Evolutionary conservation across 495 filamentous ascomycete species (phyloP).

Genomic region (Poronia punctata): DNA sequence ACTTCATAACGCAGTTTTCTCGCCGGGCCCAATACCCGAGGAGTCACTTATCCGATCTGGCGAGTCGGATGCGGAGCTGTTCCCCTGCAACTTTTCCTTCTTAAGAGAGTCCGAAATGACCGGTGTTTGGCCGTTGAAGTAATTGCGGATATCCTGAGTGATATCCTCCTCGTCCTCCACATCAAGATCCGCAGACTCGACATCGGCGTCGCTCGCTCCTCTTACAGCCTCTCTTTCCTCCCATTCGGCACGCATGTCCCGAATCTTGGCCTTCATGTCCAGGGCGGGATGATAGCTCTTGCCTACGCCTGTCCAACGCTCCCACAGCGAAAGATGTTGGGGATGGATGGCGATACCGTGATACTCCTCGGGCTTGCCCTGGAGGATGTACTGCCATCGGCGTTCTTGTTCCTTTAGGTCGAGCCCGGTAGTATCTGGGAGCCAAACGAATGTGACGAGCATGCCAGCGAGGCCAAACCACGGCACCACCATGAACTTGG

Average conservation of each 20-base stretch:
- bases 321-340: constrained; percentile 75
- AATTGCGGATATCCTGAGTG: constrained; percentile 33
- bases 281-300: constrained; percentile 72
- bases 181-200: constrained; percentile 24
- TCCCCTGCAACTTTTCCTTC: constrained; percentile 14
- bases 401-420: constrained; percentile 93
- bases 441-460: constrained; percentile 68
- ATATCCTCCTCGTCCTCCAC: constrained; percentile 36
- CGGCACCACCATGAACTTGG: constrained; percentile 79
- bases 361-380: constrained; percentile 68
- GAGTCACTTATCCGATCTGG: background rate
- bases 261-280: constrained; percentile 71
- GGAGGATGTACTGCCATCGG: constrained; percentile 71
- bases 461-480: constrained; percentile 87
- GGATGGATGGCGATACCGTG: constrained; percentile 84
- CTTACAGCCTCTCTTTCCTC: constrained; percentile 19
- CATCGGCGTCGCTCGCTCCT: constrained; percentile 16
- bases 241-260: constrained; percentile 59
- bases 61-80: constrained; percentile 3
- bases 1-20: constrained; percentile 6
- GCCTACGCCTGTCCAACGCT: constrained; percentile 61
- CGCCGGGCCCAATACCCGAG: background rate
- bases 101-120: constrained; percentile 16
- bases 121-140: constrained; percentile 29
- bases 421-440: constrained; percentile 87